Evolutionary conservation across 176 grass and related monocot genomes (phyloP).

Genomic region (Oryza rufipogon): DNA sequence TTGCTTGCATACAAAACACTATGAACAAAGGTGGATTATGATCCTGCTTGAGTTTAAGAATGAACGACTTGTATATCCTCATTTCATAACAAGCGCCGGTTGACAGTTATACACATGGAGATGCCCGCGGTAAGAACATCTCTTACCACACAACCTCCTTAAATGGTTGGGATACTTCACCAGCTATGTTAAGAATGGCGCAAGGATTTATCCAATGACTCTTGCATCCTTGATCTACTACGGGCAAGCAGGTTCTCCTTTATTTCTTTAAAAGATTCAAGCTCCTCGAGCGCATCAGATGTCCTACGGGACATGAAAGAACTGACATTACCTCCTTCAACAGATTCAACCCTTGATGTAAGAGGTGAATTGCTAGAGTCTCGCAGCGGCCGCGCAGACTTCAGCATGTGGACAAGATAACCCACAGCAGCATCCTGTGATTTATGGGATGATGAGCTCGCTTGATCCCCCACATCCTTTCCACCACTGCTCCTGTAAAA

Average conservation of each 20-base stretch:
- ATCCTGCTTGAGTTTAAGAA: constrained; percentile 30
- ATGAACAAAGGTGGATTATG: constrained; percentile 29
- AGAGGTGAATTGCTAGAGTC: constrained; percentile 71
- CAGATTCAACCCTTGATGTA: constrained; percentile 62
- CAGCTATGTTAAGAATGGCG: constrained; percentile 10
- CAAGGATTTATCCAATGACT: constrained; percentile 51
- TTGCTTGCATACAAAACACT: constrained; percentile 43
- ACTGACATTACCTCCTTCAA: constrained; percentile 56
- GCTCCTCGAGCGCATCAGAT: constrained; percentile 79
- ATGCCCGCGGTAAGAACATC: not conserved
- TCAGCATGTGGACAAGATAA: constrained; percentile 80
- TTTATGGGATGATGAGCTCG: constrained; percentile 67
- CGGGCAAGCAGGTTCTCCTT: constrained; percentile 65
- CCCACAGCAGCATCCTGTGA: constrained; percentile 90
- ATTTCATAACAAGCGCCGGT: constrained; percentile 10
- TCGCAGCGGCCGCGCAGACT: constrained; percentile 63
- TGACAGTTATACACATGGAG: constrained; percentile 45
- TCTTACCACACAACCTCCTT: constrained; percentile 29
- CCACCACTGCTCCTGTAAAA: constrained; percentile 75
- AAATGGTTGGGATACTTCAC: constrained; percentile 4
- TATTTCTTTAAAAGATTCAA: constrained; percentile 76
- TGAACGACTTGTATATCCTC: constrained; percentile 3
- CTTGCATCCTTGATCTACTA: constrained; percentile 60
- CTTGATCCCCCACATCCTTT: constrained; percentile 58
- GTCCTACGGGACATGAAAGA: constrained; percentile 73